Percentiles rank a stretch among this genome's conserved stretches.
Conservation (phyloP, 225 moss, liverwort and hornwort genomes). For the Pseudoscleropodium purum region DNA sequence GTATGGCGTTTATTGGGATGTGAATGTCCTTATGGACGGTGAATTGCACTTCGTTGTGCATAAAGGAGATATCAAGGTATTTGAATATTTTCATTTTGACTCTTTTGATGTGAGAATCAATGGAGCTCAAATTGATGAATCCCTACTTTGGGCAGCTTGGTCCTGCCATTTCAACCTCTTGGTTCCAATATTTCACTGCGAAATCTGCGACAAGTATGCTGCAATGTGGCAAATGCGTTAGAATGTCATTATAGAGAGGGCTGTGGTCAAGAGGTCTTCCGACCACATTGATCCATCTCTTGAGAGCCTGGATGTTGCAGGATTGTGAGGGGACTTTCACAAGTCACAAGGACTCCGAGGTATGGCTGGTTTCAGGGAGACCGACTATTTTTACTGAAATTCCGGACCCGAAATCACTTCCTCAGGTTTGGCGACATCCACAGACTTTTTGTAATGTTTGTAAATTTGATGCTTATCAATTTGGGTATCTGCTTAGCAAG, state of each 20-base stretch:
- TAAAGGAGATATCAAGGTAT: constrained; percentile 33
- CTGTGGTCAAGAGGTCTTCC: background rate
- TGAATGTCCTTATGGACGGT: constrained; percentile 28
- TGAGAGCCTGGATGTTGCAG: constrained; percentile 18
- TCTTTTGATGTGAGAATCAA: background rate
- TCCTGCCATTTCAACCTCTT: background rate
- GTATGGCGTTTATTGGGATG: constrained; percentile 81
- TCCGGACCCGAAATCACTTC: constrained; percentile 68
- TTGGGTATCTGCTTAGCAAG: background rate
- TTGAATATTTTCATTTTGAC: background rate
- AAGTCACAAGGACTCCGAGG: constrained; percentile 23
- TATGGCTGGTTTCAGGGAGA: constrained; percentile 78
- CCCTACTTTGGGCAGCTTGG: background rate
- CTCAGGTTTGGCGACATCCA: constrained; percentile 34
- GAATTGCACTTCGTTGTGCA: constrained; percentile 61
- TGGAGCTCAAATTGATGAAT: background rate
- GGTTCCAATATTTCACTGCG: background rate
- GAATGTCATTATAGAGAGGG: background rate
- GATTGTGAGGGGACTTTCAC: constrained; percentile 63
- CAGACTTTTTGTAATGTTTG: background rate
- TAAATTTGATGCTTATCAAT: background rate
- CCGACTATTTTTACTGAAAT: constrained; percentile 45
- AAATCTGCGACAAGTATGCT: background rate
- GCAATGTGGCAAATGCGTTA: background rate
- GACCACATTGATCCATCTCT: background rate